Conservation (phyloP, 495 filamentous ascomycete species). For the Penicillium paradoxum region DNA sequence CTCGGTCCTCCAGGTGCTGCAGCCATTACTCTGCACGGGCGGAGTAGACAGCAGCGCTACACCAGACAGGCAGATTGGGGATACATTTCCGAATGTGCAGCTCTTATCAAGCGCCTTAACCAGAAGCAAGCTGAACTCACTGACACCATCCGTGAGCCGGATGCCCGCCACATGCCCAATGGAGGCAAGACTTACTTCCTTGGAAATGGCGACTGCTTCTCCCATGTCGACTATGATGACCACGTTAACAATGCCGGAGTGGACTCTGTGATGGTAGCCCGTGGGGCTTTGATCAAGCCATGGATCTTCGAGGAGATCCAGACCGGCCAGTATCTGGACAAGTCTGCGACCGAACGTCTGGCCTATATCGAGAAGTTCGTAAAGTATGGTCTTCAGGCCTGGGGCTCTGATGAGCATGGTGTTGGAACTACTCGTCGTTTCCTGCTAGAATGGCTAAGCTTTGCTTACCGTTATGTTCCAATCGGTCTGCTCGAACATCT, state of each 20-base stretch:
- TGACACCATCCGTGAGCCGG: conserved; percentile 75
- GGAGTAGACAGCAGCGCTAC: conserved; percentile 91
- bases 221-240: conserved; percentile 78
- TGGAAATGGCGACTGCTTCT: conserved; percentile 95
- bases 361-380: conserved; percentile 82
- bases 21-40: conserved; percentile 88
- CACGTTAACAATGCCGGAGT: conserved; percentile 73
- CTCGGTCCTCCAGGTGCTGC: conserved; percentile 74
- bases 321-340: conserved; percentile 88
- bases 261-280: conserved; percentile 85
- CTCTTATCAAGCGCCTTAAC: conserved; percentile 74
- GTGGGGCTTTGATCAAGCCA: conserved; percentile 90
- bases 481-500: conserved; percentile 82
- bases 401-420: conserved; percentile 92
- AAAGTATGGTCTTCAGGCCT: conserved; percentile 83
- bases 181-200: conserved; percentile 75
- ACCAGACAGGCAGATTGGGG: conserved; percentile 83
- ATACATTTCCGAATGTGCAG: conserved; percentile 87
- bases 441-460: conserved; percentile 91
- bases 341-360: conserved; percentile 80
- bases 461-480: conserved; percentile 84
- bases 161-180: conserved; percentile 58
- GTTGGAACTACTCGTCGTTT: conserved; percentile 85
- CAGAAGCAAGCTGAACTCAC: conserved; percentile 52
- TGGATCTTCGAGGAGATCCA: conserved; percentile 98